These are phyloP conservation scores for Trichosanthes cucumerina DNA, from an alignment of 306 rosid genomes.

Conservation along the genomic window DNA sequence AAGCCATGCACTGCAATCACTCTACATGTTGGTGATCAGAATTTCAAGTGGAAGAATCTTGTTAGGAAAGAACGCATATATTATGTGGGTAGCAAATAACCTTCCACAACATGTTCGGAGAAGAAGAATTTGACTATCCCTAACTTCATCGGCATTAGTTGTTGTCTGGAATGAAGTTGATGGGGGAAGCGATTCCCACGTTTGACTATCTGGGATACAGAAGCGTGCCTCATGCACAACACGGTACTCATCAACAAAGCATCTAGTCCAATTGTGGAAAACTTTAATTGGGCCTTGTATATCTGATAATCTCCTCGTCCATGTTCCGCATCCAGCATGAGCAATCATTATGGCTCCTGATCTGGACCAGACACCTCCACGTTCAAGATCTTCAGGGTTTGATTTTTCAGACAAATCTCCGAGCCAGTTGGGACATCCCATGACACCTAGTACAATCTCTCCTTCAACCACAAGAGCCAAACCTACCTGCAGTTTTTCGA, in stretches of 20 bases:
- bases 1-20: neutral
- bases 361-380: slow-evolving; percentile 20
- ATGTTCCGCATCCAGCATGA: slow-evolving; percentile 67
- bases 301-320: slow-evolving; percentile 42
- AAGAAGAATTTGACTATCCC: slow-evolving; percentile 44
- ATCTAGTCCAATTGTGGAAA: slow-evolving; percentile 47
- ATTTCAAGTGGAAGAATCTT: slow-evolving; percentile 11
- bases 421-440: slow-evolving; percentile 92
- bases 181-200: slow-evolving; percentile 70
- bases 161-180: slow-evolving; percentile 39
- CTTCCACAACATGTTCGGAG: slow-evolving; percentile 74
- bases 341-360: slow-evolving; percentile 69
- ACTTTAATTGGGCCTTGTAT: slow-evolving; percentile 16
- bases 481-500: slow-evolving; percentile 53
- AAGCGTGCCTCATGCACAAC: slow-evolving; percentile 41
- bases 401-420: slow-evolving; percentile 29
- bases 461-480: slow-evolving; percentile 89
- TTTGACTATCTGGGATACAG: slow-evolving; percentile 68
- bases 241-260: slow-evolving; percentile 47
- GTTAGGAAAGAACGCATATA: neutral
- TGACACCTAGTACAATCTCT: slow-evolving; percentile 59
- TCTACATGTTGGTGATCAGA: neutral
- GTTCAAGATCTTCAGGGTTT: slow-evolving; percentile 24
- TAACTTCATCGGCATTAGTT: slow-evolving; percentile 26
- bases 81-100: slow-evolving; percentile 21